phyloP scores from a whole-genome alignment of 164 flowering plant species.

The Macadamia integrifolia region DNA sequence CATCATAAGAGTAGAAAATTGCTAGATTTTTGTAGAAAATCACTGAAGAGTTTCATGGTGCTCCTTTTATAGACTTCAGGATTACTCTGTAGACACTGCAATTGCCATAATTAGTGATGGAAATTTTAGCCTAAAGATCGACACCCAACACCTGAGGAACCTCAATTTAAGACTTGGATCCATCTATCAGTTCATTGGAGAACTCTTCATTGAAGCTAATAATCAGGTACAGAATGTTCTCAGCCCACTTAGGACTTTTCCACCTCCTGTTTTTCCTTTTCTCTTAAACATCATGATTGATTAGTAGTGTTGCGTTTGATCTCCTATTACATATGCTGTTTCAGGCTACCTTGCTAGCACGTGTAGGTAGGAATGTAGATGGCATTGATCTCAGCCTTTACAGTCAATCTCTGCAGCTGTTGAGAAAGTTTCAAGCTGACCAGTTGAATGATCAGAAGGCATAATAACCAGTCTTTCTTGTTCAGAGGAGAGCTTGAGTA shows the following conservation, averaged over 20 bases:
- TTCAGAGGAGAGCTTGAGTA: neutral
- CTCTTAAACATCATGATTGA: too few relatives aligned
- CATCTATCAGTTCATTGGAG: slow-evolving; percentile 87
- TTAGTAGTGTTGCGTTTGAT: too few relatives aligned
- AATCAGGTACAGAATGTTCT: slow-evolving; percentile 36
- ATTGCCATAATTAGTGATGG: slow-evolving; percentile 60
- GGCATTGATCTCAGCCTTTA: slow-evolving; percentile 85
- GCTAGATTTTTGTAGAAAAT: too few relatives aligned
- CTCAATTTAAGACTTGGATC: slow-evolving; percentile 59
- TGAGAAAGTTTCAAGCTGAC: slow-evolving; percentile 56
- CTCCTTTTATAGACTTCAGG: slow-evolving; percentile 43
- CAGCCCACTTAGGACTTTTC: neutral
- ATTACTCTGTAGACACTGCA: slow-evolving; percentile 52
- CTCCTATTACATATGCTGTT: slow-evolving; percentile 7
- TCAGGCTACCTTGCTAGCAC: slow-evolving; percentile 66
- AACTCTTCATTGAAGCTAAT: slow-evolving; percentile 49
- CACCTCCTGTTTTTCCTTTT: neutral
- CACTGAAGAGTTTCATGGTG: neutral
- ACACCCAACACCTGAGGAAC: slow-evolving; percentile 64
- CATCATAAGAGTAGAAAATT: too few relatives aligned
- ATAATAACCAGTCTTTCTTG: slow-evolving; percentile 11
- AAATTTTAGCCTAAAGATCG: slow-evolving; percentile 41
- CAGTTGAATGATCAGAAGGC: slow-evolving; percentile 23
- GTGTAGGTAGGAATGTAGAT: slow-evolving; percentile 80
- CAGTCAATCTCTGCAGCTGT: slow-evolving; percentile 59